Conservation (phyloP, 2,329 filamentous ascomycete species). For the Bipolaris gigantea region DNA sequence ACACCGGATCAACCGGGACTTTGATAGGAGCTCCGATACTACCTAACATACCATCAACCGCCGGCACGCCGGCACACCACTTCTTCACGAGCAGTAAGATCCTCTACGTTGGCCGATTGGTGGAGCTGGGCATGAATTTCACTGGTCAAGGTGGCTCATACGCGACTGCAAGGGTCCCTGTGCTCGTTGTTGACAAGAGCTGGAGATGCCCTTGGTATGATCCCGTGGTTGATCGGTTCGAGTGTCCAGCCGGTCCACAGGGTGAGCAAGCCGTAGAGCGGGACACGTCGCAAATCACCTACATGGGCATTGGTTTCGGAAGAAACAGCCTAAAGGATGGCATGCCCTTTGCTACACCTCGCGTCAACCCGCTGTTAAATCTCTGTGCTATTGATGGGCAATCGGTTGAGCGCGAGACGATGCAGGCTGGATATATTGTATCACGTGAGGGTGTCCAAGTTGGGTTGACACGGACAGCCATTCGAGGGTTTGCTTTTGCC, state of each 20-base stretch:
- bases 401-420: slow-evolving; percentile 2
- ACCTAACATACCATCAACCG: slow-evolving; percentile 25
- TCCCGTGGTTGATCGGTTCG: slow-evolving; percentile 29
- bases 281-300: slow-evolving; percentile 37
- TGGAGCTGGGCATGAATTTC: slow-evolving; percentile 34
- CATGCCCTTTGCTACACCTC: slow-evolving; percentile 34
- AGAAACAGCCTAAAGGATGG: slow-evolving; percentile 34
- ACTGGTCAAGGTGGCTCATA: slow-evolving; percentile 23
- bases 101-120: slow-evolving; percentile 37
- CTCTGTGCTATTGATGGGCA: slow-evolving; percentile 32
- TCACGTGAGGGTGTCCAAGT: slow-evolving; percentile 36
- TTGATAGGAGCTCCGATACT: slow-evolving; percentile 40
- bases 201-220: slow-evolving; percentile 42
- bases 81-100: slow-evolving; percentile 42
- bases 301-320: slow-evolving; percentile 44
- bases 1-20: slow-evolving; percentile 42
- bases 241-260: slow-evolving; percentile 35
- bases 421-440: slow-evolving; percentile 35
- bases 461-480: slow-evolving; percentile 31
- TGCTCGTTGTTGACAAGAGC: slow-evolving; percentile 40
- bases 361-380: slow-evolving; percentile 43
- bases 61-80: slow-evolving; percentile 34
- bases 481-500: slow-evolving; percentile 26
- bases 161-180: slow-evolving; percentile 31
- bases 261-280: slow-evolving; percentile 27